Evolutionary conservation across 495 filamentous ascomycete species (phyloP).

Genomic region (Penicillium coffeae): DNA sequence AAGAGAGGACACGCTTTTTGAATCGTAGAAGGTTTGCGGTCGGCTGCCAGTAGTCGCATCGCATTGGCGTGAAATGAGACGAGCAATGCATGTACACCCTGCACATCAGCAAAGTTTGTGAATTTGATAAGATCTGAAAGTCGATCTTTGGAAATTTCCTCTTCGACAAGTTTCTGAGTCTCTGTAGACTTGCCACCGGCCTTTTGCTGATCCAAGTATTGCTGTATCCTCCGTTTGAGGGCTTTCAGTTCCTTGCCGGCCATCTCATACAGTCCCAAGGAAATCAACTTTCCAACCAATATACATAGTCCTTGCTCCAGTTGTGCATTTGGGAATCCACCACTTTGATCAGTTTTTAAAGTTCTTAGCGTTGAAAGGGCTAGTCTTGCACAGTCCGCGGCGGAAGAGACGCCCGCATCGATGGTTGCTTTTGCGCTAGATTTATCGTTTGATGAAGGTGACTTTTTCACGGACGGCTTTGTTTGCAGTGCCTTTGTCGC

Average conservation of each 20-base stretch:
- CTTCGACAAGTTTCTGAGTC: slow-evolving; percentile 18
- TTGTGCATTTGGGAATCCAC: slow-evolving; percentile 60
- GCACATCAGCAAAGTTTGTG: slow-evolving; percentile 31
- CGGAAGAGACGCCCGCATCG: slow-evolving; percentile 30
- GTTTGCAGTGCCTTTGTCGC: slow-evolving; percentile 51
- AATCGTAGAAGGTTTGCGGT: slow-evolving; percentile 43
- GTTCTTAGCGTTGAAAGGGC: slow-evolving; percentile 68
- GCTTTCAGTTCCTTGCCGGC: slow-evolving; percentile 72
- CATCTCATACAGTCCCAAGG: slow-evolving; percentile 66
- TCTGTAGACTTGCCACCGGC: slow-evolving; percentile 19
- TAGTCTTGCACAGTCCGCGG: slow-evolving; percentile 72
- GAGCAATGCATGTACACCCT: slow-evolving; percentile 33
- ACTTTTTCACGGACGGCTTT: slow-evolving; percentile 15
- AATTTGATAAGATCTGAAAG: slow-evolving; percentile 65
- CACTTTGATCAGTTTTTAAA: slow-evolving; percentile 50
- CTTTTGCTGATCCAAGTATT: slow-evolving; percentile 25
- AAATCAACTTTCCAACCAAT: slow-evolving; percentile 67
- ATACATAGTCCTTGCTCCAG: slow-evolving; percentile 80
- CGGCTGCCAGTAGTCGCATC: slow-evolving; percentile 45
- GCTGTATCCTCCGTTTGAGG: slow-evolving; percentile 61
- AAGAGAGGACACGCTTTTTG: slow-evolving; percentile 47
- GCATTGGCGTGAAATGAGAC: slow-evolving; percentile 44
- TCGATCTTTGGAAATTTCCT: slow-evolving; percentile 39
- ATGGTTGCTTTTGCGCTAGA: slow-evolving; percentile 44
- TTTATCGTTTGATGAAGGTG: slow-evolving; percentile 38